A percentile compares a stretch with the other conserved stretches of the same genome.
phyloP scores from a whole-genome alignment of 768 basidiomycete species.

The Tubosaeta sp. region DNA sequence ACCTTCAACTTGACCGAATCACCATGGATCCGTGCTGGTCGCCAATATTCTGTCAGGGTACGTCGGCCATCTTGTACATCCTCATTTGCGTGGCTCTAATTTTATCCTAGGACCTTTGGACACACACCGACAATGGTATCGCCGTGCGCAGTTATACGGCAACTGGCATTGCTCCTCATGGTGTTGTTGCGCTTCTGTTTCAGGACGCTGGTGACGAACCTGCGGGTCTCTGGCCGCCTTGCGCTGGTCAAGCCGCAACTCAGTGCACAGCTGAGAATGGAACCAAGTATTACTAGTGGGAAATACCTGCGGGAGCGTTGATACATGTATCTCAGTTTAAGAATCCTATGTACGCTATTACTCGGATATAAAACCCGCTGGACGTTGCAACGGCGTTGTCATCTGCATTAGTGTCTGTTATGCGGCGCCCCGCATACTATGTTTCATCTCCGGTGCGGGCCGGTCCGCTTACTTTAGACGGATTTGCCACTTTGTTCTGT shows the following conservation, averaged over 20 bases:
- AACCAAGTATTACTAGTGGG: conserved; percentile 31
- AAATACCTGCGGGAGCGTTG: neutral
- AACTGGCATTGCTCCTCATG: conserved; percentile 52
- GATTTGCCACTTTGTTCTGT: neutral
- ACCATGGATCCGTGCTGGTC: conserved; percentile 63
- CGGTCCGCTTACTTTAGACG: neutral
- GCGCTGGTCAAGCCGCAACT: conserved; percentile 39
- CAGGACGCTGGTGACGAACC: conserved; percentile 69
- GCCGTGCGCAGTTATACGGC: conserved; percentile 52
- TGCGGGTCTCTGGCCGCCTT: conserved; percentile 49
- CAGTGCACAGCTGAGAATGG: conserved; percentile 59
- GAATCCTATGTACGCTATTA: too few species aligned
- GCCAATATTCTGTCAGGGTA: conserved; percentile 59
- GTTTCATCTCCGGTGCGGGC: neutral
- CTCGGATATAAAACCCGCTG: too few species aligned
- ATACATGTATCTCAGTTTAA: too few species aligned
- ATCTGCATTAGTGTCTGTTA: too few species aligned
- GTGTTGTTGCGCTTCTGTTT: conserved; percentile 60
- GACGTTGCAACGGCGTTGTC: too few species aligned
- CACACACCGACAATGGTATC: conserved; percentile 65
- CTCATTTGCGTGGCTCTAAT: neutral
- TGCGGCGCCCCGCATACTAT: too few species aligned
- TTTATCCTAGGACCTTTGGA: conserved; percentile 59
- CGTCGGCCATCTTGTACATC: conserved; percentile 13
- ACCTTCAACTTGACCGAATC: conserved; percentile 63